Conservation (phyloP, 202 grass and related monocot species). For the Panicum hallii region DNA sequence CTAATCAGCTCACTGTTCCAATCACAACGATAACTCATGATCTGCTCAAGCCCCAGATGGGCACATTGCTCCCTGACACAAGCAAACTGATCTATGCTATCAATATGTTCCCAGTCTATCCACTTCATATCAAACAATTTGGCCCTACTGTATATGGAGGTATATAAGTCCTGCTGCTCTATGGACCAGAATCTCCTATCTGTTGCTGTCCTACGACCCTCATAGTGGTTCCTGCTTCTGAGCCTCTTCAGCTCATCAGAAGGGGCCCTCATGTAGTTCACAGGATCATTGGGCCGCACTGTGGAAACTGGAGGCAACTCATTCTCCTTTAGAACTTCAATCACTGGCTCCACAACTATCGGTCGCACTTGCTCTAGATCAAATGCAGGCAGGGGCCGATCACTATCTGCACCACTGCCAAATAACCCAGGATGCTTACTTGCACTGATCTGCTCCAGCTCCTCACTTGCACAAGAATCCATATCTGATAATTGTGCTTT, state of each 20-base stretch:
- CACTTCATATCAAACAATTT: slow-evolving; percentile 5
- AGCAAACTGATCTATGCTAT: slow-evolving; percentile 19
- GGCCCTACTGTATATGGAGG: slow-evolving; percentile 3
- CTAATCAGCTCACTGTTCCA: slow-evolving; percentile 32
- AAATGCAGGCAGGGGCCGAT: not conserved
- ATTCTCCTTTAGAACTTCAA: slow-evolving; percentile 36
- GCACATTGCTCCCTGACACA: slow-evolving; percentile 35
- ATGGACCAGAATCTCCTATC: slow-evolving; percentile 51
- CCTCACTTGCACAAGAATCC: not conserved
- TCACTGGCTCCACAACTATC: not conserved
- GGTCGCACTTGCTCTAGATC: not conserved
- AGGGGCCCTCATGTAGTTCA: not conserved
- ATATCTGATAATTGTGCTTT: not conserved
- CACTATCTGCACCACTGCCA: not conserved
- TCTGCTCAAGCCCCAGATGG: slow-evolving; percentile 37
- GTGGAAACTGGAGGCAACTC: slow-evolving; percentile 39
- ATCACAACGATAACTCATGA: slow-evolving; percentile 15
- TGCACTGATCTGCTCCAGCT: not conserved
- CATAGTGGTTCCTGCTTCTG: slow-evolving; percentile 43
- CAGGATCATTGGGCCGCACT: not conserved
- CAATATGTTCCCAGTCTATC: slow-evolving; percentile 29
- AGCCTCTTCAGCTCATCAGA: slow-evolving; percentile 39
- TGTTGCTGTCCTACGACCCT: slow-evolving; percentile 42
- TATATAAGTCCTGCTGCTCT: slow-evolving; percentile 47
- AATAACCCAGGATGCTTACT: slow-evolving; percentile 5